Base-by-base conservation (phyloP, 164 flowering plant species). In the Aristolochia fimbriata region DNA sequence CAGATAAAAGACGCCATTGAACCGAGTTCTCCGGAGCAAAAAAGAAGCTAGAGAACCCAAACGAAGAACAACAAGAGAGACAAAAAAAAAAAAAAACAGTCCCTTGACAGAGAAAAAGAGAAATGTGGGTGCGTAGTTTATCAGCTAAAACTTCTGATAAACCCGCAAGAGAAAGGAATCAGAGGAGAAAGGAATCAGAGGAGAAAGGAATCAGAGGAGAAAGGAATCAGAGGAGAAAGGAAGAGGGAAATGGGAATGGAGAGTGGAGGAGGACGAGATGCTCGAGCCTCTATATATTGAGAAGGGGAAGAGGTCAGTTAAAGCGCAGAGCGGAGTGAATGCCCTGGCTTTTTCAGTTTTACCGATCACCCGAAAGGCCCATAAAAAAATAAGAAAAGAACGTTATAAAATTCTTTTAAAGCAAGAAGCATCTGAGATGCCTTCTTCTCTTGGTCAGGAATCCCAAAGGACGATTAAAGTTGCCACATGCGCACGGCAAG, bases 61-160 rank as follows among this genome's bases (percentile, higher is more conserved):
- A 54, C 43, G 23, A 61, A 55, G 30, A 48, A n/a, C 31, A 23
- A 15, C 47, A 15, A 30, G 49, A 62, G 51, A 70, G 68, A 69
- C 31, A 59, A 65, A 21, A 31, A 41, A 47, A 59, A 65, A 21
- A 31, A 41, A 47, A 8, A 53, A 43, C 19, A 14, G 27, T 5
- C 23, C 53, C 25, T 50, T 14, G 45, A 24, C 12, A 11, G 47
- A 20, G 33, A 46, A 64, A 62, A 57, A 31, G 58, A 68, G 65
- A 62, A 79, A 75, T 80, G 84, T 47, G 51, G 80, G 75, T 62
- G 3, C 57, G 76, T 62, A 15, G 15, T 71, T 73, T 75, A 78
- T 74, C 86, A 82, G 78, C 65, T 66, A 75, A 80, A 80, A 80
- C 41, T 73, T 64, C 73, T 72, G 81, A 78, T 67, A 75, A 78